phyloP scores from a whole-genome alignment of 371 early-diverging fungal genomes.

The Apophysomyces trapeziformis region DNA sequence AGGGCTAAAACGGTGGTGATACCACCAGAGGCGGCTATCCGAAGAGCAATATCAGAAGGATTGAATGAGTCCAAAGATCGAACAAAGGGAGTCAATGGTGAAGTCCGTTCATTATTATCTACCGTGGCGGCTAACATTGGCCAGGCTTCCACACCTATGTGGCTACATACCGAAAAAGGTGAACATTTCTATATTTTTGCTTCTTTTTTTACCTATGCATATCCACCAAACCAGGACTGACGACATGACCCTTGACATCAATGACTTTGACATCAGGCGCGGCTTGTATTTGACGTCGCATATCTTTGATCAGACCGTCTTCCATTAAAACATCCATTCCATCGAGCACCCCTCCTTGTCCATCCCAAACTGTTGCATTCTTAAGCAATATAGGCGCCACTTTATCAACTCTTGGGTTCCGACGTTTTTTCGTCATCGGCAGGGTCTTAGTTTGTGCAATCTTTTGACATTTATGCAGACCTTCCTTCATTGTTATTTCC shows the following conservation, averaged over 20 bases:
- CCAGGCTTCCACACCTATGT: constrained; percentile 67
- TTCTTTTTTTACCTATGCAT: constrained; percentile 65
- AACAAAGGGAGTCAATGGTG: constrained; percentile 62
- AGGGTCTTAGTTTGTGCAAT: constrained; percentile 10
- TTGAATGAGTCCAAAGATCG: constrained; percentile 63
- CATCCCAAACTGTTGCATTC: constrained; percentile 66
- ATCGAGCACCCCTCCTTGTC: constrained; percentile 45
- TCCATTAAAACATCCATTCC: constrained; percentile 57
- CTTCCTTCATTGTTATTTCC: constrained; percentile 17
- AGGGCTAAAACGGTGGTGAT: constrained; percentile 74
- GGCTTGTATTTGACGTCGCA: constrained; percentile 39
- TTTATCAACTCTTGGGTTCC: constrained; percentile 20
- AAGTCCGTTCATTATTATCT: constrained; percentile 73
- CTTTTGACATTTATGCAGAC: constrained; percentile 23
- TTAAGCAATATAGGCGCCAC: constrained; percentile 39
- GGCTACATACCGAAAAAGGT: constrained; percentile 30
- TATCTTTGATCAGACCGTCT: constrained; percentile 53
- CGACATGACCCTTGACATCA: constrained; percentile 65
- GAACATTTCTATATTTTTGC: background rate
- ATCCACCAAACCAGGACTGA: constrained; percentile 80
- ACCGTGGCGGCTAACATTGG: constrained; percentile 54
- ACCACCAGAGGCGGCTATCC: constrained; percentile 72
- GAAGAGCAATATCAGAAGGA: constrained; percentile 65
- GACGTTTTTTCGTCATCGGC: constrained; percentile 11
- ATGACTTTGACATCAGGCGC: constrained; percentile 43